Evolutionary conservation across 495 filamentous ascomycete species (phyloP).

Genomic region (Arthonia radiata): DNA sequence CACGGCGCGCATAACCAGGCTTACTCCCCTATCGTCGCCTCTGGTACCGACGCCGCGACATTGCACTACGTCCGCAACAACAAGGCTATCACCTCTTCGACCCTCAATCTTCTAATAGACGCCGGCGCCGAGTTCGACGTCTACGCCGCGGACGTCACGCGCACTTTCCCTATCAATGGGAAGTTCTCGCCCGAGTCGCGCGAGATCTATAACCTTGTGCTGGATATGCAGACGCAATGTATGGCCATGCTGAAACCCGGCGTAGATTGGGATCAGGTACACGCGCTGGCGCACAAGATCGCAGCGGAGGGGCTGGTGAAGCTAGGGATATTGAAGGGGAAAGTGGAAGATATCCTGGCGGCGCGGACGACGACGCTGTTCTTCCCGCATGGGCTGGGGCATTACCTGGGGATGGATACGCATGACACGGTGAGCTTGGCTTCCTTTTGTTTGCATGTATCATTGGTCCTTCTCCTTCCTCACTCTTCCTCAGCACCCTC

Average conservation of each 20-base stretch:
- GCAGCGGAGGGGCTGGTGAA: constrained; percentile 56
- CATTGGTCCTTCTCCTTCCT: too few species aligned
- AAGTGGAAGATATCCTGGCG: constrained; percentile 43
- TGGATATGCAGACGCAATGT: constrained; percentile 59
- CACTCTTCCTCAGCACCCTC: too few species aligned
- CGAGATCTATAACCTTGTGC: constrained; percentile 65
- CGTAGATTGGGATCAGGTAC: constrained; percentile 66
- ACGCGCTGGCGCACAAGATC: constrained; percentile 51
- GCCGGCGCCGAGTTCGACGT: constrained; percentile 58
- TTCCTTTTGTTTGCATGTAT: too few species aligned
- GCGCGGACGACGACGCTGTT: constrained; percentile 60
- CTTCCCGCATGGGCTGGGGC: constrained; percentile 77
- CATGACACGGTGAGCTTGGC: too few species aligned
- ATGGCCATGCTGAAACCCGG: constrained; percentile 51
- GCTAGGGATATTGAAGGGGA: constrained; percentile 49
- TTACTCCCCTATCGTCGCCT: constrained; percentile 65
- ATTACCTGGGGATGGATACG: constrained; percentile 86
- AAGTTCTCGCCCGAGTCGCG: constrained; percentile 46
- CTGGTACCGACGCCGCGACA: constrained; percentile 52
- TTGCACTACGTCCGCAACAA: constrained; percentile 74
- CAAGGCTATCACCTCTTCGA: too few species aligned
- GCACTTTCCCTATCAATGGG: constrained; percentile 62
- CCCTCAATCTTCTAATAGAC: constrained; percentile 57
- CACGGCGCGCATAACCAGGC: constrained; percentile 53
- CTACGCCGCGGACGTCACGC: constrained; percentile 78